phyloP scores from a whole-genome alignment of 306 rosid genomes.

The Potentilla sterilis region DNA sequence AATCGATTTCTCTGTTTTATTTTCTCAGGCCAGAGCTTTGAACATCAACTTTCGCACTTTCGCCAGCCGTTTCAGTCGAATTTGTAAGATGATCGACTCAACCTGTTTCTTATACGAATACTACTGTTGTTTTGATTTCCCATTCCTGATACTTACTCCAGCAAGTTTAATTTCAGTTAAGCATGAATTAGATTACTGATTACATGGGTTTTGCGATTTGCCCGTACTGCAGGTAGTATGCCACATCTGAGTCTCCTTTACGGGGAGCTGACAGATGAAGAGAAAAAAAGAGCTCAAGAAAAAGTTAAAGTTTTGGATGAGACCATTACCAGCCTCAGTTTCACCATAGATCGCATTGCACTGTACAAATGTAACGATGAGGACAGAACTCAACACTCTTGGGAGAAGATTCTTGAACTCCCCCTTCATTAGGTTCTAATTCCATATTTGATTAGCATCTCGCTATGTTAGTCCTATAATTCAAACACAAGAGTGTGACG shows the following conservation, averaged over 20 bases:
- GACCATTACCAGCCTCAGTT: slow-evolving; percentile 43
- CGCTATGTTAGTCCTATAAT: no score
- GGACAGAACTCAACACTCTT: slow-evolving; percentile 68
- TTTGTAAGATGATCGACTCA: neutral
- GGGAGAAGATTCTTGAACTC: slow-evolving; percentile 70
- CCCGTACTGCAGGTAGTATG: slow-evolving; percentile 46
- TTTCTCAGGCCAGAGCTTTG: neutral
- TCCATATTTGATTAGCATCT: no score
- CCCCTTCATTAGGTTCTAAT: neutral
- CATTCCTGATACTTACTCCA: no score
- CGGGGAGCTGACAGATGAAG: slow-evolving; percentile 57
- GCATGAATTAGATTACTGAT: no score
- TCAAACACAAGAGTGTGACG: no score
- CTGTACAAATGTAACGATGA: slow-evolving; percentile 60
- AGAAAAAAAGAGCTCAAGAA: slow-evolving; percentile 58
- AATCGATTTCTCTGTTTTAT: neutral
- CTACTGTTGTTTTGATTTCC: no score
- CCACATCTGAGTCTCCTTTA: slow-evolving; percentile 78
- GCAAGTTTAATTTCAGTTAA: no score
- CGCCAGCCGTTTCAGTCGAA: neutral
- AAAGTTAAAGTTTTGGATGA: slow-evolving; percentile 45
- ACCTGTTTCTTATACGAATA: neutral
- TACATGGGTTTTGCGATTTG: no score
- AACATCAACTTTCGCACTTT: no score
- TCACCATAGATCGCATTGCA: slow-evolving; percentile 54